Conservation (phyloP, 1,284 basidiomycete genomes). For the Leccinum griseonigrum region DNA sequence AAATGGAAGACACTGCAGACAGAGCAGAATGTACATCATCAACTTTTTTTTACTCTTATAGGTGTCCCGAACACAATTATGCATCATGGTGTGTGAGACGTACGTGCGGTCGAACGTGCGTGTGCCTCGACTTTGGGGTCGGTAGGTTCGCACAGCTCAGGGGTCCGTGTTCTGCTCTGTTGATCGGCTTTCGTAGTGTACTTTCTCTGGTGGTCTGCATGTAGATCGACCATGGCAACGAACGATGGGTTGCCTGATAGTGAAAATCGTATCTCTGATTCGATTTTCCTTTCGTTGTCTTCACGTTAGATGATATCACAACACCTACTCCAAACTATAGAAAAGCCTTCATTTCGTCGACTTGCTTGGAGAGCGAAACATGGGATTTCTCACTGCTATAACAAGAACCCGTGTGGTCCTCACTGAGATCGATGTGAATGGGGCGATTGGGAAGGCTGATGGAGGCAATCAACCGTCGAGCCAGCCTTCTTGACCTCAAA, state of each 20-base stretch:
- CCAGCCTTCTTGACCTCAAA: not conserved
- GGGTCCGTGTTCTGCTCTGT: not conserved
- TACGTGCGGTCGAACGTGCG: too few species aligned
- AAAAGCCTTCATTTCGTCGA: not conserved
- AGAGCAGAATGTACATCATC: conserved; percentile 4
- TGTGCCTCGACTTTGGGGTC: not conserved
- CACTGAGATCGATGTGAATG: not conserved
- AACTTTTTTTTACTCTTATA: not conserved
- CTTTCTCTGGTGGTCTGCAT: not conserved
- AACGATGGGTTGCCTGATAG: not conserved
- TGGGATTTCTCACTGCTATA: not conserved
- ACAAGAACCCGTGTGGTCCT: not conserved
- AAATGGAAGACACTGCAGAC: conserved; percentile 9
- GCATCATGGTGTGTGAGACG: too few species aligned
- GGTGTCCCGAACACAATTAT: not conserved
- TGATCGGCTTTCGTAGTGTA: not conserved
- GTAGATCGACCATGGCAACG: not conserved
- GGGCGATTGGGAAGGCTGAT: not conserved
- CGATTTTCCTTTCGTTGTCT: too few species aligned
- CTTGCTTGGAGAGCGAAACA: not conserved
- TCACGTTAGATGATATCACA: too few species aligned
- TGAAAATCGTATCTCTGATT: not conserved
- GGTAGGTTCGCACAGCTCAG: not conserved
- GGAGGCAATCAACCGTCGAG: not conserved
- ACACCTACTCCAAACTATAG: too few species aligned